Evolutionary conservation across 2,329 filamentous ascomycete genomes (phyloP).

Genomic region (Ceratocystis cacaofunesta): DNA sequence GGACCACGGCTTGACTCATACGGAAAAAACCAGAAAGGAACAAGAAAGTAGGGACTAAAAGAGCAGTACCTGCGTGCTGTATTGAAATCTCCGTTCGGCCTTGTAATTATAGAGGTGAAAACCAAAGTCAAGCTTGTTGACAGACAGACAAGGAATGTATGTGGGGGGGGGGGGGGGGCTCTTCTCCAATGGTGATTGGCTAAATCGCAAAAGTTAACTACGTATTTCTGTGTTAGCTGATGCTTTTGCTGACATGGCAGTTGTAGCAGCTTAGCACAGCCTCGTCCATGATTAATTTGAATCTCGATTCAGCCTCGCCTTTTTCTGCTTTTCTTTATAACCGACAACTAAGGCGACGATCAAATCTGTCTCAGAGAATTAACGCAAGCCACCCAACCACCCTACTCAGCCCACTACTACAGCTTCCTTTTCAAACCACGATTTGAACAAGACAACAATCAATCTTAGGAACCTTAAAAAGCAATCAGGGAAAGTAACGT

Average conservation of each 20-base stretch:
- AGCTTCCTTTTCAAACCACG: not conserved
- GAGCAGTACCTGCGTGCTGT: not conserved
- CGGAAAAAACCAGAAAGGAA: not conserved
- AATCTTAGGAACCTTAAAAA: no score
- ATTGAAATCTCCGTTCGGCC: no score
- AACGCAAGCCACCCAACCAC: not conserved
- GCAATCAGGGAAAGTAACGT: not conserved
- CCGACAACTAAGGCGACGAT: not conserved
- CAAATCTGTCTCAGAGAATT: not conserved
- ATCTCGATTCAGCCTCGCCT: not conserved
- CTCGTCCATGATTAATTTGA: not conserved
- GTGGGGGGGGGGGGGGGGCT: not conserved
- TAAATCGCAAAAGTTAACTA: no score
- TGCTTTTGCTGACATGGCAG: not conserved
- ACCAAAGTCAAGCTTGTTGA: not conserved
- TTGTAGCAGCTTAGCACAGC: not conserved
- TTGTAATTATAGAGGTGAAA: not conserved
- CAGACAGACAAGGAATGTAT: not conserved
- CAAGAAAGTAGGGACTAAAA: not conserved
- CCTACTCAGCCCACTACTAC: not conserved
- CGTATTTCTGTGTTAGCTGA: not conserved
- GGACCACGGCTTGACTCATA: slow-evolving; percentile 9
- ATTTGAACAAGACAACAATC: no score
- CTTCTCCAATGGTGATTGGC: not conserved
- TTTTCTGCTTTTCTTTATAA: not conserved